phyloP scores from a whole-genome alignment of 352 stramenopile genomes.

The Sclerospora graminicola region DNA sequence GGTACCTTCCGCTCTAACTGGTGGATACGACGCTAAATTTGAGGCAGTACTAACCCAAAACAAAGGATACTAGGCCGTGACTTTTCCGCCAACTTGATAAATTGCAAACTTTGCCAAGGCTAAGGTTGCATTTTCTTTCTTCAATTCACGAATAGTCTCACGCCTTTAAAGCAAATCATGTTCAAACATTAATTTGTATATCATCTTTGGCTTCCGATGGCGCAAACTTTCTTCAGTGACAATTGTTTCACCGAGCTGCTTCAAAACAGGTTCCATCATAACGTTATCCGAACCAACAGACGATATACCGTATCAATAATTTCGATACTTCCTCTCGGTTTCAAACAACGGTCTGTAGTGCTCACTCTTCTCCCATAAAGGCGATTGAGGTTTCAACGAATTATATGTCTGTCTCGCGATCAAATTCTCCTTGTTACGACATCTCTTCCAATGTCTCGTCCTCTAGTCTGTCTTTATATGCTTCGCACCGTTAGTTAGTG shows the following conservation, averaged over 20 bases:
- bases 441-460: too few species aligned
- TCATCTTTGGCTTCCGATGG: slow-evolving; percentile 55
- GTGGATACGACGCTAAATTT: slow-evolving; percentile 60
- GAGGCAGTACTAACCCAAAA: slow-evolving; percentile 66
- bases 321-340: slow-evolving; percentile 1
- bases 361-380: slow-evolving; percentile 17
- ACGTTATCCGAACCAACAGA: slow-evolving; percentile 51
- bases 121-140: slow-evolving; percentile 76
- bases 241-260: slow-evolving; percentile 55
- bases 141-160: slow-evolving; percentile 57
- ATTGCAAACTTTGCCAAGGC: too few species aligned
- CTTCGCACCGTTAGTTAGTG: too few species aligned
- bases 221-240: slow-evolving; percentile 46
- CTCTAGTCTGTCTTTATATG: too few species aligned
- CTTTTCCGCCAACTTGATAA: slow-evolving; percentile 62
- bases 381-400: slow-evolving; percentile 13
- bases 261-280: slow-evolving; percentile 70
- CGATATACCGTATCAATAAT: not conserved
- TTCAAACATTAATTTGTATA: slow-evolving; percentile 78
- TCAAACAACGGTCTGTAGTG: not conserved
- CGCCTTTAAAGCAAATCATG: slow-evolving; percentile 48
- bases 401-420: slow-evolving; percentile 29
- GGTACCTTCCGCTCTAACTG: slow-evolving; percentile 69
- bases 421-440: slow-evolving; percentile 68
- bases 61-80: slow-evolving; percentile 77